Evolutionary conservation across 202 grass and related monocot species (phyloP), one percentile per base, ranked within the genome.

Genomic region (Panicum hallii): DNA sequence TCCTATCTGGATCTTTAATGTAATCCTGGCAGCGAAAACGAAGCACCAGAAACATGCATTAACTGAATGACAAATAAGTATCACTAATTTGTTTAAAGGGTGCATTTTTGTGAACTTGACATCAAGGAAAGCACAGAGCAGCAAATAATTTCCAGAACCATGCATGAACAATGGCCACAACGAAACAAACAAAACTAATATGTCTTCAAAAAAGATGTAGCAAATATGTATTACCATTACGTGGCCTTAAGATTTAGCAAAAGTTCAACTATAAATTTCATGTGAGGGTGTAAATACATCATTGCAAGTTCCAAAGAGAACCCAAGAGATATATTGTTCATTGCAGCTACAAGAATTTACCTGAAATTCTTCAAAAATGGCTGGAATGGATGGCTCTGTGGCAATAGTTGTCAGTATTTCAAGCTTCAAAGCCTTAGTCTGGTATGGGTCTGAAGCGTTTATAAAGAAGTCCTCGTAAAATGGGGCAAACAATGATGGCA

Each of bases 331-430:
- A 80, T 58, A 38, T 10, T 26, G 20, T 15, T 20, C 9, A 60
- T 64, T 80, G 69, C 30, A 56, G 56, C 2, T 65, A 76, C 11
- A 74, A 82, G 32, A 32, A 77, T 78, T 57, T 86, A 95, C 95
- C 95, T 99, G 91, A 88, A 99, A 99, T 74, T 96, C 96, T 84
- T 94, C 86, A 87, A 96, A 86, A 86, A 99, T 99, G 30, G 79
- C 72, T 69, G 63, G 88, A 84, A 96, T 74, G 57, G 93, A 89
- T 56, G 86, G 73, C 72, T 94, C 88, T 56, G 88, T 90, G 68
- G 91, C 96, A 28, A 99, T 89, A 65, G 68, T 94, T 60, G 93
- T 91, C 82, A 99, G 57, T 87, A 99, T 94, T 95, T 96, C 91
- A 77, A 99, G 96, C 86, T 99, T 99, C 87, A 99, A 77, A 55